Percentiles rank a stretch among this genome's conserved stretches.
Evolutionary conservation across 371 early-diverging fungal genomes (phyloP).

Genomic region (Fennellomyces sp.): DNA sequence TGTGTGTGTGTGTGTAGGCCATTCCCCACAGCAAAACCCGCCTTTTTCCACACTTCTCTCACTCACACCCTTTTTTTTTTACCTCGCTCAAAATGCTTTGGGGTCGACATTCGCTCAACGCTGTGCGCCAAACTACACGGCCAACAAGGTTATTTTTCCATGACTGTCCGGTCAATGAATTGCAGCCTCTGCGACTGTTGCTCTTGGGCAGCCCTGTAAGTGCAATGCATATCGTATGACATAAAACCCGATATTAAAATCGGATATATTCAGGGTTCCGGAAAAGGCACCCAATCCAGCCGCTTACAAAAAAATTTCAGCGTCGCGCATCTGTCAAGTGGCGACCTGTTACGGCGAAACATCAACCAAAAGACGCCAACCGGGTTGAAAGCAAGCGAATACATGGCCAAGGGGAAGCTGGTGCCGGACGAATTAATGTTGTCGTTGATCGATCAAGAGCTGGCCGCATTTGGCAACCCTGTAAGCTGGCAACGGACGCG

Average conservation of each 20-base stretch:
- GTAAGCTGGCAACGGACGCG: constrained; percentile 33
- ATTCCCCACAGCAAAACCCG: no score
- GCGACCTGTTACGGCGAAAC: constrained; percentile 82
- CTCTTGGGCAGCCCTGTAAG: constrained; percentile 67
- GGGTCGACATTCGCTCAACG: background rate
- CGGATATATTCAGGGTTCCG: constrained; percentile 66
- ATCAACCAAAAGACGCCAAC: constrained; percentile 69
- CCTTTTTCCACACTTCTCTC: background rate
- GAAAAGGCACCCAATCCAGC: constrained; percentile 89
- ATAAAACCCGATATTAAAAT: background rate
- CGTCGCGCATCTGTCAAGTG: constrained; percentile 74
- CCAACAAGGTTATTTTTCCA: constrained; percentile 19
- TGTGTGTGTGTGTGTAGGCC: no score
- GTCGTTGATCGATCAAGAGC: constrained; percentile 72
- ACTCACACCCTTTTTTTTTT: background rate
- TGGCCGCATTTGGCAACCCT: constrained; percentile 51
- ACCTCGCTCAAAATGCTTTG: background rate
- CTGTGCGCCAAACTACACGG: background rate
- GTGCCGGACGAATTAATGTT: constrained; percentile 84
- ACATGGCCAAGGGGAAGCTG: constrained; percentile 59
- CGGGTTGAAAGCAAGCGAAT: constrained; percentile 67
- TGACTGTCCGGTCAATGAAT: constrained; percentile 40
- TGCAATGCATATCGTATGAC: background rate
- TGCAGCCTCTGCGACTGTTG: constrained; percentile 58
- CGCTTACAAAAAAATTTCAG: constrained; percentile 74